phyloP scores from a whole-genome alignment of 768 basidiomycete genomes.

The Leccinum variicolor region DNA sequence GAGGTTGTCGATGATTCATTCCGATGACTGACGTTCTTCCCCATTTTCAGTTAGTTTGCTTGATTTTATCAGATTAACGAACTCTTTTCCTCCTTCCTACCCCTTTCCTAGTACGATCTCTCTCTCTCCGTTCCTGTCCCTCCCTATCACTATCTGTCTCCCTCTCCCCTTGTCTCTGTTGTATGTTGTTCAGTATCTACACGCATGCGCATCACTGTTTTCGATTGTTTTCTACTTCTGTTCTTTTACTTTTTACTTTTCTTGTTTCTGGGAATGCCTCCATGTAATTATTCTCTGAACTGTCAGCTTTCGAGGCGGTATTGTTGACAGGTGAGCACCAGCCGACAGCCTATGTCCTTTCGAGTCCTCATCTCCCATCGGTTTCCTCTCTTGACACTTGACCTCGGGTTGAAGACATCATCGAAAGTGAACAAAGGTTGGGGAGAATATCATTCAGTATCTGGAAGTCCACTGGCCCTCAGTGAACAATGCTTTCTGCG shows the following conservation, averaged over 20 bases:
- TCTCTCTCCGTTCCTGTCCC: neutral
- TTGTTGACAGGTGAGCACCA: no score
- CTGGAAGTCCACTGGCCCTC: no score
- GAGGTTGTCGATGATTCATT: neutral
- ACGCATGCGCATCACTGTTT: neutral
- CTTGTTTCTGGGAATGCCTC: no score
- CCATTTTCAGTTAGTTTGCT: neutral
- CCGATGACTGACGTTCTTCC: neutral
- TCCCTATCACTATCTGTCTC: neutral
- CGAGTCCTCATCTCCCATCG: no score
- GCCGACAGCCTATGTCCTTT: no score
- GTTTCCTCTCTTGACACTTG: no score
- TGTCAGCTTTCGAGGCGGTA: no score
- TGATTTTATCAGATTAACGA: constrained; percentile 6
- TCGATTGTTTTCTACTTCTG: neutral
- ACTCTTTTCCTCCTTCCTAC: neutral
- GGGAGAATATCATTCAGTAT: no score
- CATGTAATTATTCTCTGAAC: no score
- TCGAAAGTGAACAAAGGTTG: no score
- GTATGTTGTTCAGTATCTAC: constrained; percentile 13
- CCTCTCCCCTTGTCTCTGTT: constrained; percentile 6
- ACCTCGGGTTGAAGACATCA: no score
- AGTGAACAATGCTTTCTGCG: no score
- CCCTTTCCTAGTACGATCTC: neutral
- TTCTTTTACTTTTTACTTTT: neutral